A percentile compares a stretch with the other conserved stretches of the same genome.
Conservation (phyloP, 768 basidiomycete species). For the Glaciozyma martinii region DNA sequence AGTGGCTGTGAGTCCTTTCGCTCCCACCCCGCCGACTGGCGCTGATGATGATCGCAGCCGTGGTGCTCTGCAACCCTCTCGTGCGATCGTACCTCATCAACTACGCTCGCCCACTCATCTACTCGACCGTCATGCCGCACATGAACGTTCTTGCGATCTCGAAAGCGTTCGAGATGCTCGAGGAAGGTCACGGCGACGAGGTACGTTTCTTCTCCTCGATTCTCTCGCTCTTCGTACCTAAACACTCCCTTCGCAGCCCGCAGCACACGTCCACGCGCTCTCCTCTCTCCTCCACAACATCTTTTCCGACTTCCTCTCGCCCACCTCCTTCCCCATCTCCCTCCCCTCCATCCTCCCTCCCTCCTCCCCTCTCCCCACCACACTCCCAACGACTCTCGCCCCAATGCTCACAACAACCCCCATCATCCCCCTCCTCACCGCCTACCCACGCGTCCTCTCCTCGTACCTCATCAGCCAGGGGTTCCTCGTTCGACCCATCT, state of each 20-base stretch:
- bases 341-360: constrained; percentile 51
- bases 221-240: background rate
- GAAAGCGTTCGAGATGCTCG: constrained; percentile 69
- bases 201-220: constrained; percentile 9
- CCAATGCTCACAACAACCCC: constrained; percentile 47
- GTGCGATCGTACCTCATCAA: constrained; percentile 80
- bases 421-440: constrained; percentile 76
- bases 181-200: constrained; percentile 51
- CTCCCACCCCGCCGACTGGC: background rate
- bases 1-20: constrained; percentile 59
- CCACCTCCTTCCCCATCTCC: constrained; percentile 33
- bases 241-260: constrained; percentile 1
- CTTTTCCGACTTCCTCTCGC: constrained; percentile 37
- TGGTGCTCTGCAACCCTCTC: constrained; percentile 60
- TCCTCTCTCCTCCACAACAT: constrained; percentile 9
- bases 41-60: constrained; percentile 47
- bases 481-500: constrained; percentile 41
- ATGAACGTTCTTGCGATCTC: constrained; percentile 66
- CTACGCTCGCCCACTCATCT: constrained; percentile 83
- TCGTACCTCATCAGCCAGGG: constrained; percentile 48
- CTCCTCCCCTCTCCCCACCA: background rate
- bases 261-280: constrained; percentile 20
- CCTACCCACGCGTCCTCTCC: constrained; percentile 65
- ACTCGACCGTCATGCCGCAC: constrained; percentile 75
- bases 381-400: background rate